Percentiles rank a stretch among this genome's conserved stretches.
phyloP scores from a whole-genome alignment of 2,329 filamentous ascomycete genomes.

The Colletotrichum plurivorum region DNA sequence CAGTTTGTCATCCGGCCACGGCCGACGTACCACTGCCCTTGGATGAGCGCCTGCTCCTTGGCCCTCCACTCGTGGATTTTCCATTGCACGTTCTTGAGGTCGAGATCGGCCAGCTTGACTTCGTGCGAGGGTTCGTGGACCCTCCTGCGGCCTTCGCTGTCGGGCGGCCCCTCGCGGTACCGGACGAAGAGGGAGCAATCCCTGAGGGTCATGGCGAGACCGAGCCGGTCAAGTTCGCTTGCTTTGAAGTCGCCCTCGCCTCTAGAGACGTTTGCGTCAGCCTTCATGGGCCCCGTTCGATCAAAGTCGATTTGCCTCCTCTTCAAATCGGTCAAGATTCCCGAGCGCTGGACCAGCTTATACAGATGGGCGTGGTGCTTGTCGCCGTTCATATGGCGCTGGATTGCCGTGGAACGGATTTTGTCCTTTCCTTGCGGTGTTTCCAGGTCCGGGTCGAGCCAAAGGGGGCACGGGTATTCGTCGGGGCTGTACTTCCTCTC shows the following conservation, averaged over 20 bases:
- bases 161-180: slow-evolving; percentile 26
- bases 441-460: slow-evolving; percentile 28
- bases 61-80: slow-evolving; percentile 80
- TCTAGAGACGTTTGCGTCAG: slow-evolving; percentile 42
- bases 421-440: slow-evolving; percentile 4
- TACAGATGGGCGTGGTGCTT: slow-evolving; percentile 25
- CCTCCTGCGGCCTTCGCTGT: neutral
- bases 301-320: slow-evolving; percentile 58
- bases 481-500: slow-evolving; percentile 27
- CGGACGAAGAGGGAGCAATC: slow-evolving; percentile 84
- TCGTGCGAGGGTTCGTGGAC: slow-evolving; percentile 54
- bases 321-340: slow-evolving; percentile 16
- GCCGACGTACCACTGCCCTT: slow-evolving; percentile 75
- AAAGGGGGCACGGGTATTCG: slow-evolving; percentile 38
- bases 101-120: slow-evolving; percentile 80
- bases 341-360: slow-evolving; percentile 10
- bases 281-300: slow-evolving; percentile 57
- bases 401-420: slow-evolving; percentile 21
- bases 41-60: slow-evolving; percentile 73
- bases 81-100: slow-evolving; percentile 77
- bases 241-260: no score
- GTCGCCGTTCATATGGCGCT: slow-evolving; percentile 24
- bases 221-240: slow-evolving; percentile 63
- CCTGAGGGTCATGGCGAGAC: slow-evolving; percentile 83
- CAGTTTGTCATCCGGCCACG: slow-evolving; percentile 36